Conservation (phyloP, 768 basidiomycete genomes). For the Daedaleopsis sinensis region DNA sequence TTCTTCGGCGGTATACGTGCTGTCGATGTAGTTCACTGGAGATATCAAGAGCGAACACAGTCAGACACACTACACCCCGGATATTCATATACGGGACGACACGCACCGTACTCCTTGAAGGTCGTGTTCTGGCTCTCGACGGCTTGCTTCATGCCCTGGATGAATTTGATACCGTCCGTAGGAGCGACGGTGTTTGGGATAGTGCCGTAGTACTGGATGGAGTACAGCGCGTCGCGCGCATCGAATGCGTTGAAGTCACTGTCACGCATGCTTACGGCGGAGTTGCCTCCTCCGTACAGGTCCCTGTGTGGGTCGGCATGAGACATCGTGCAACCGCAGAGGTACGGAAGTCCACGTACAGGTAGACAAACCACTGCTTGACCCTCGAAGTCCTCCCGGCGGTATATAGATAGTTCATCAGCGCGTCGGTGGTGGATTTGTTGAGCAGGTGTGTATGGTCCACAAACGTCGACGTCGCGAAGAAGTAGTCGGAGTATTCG, state of each 20-base stretch:
- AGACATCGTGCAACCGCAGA: not conserved
- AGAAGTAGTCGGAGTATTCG: not conserved
- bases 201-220: conserved; percentile 9
- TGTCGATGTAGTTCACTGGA: conserved; percentile 10
- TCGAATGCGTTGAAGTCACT: conserved; percentile 1
- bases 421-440: not conserved
- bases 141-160: conserved; percentile 3
- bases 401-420: not conserved
- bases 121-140: conserved; percentile 1
- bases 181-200: not conserved
- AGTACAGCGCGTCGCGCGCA: conserved; percentile 6
- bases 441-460: not conserved
- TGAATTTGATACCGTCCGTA: not conserved
- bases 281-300: conserved; percentile 1
- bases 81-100: too few relatives aligned
- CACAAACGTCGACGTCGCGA: not conserved
- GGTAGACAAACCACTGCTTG: not conserved
- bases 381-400: not conserved
- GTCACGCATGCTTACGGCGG: not conserved
- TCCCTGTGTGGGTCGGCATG: not conserved
- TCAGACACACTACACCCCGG: not conserved
- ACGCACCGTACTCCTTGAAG: conserved; percentile 6
- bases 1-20: conserved; percentile 1
- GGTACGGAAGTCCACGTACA: too few relatives aligned
- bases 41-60: too few relatives aligned